Conservation (phyloP, 805 yeast species). For the Ogataea haglerorum region DNA sequence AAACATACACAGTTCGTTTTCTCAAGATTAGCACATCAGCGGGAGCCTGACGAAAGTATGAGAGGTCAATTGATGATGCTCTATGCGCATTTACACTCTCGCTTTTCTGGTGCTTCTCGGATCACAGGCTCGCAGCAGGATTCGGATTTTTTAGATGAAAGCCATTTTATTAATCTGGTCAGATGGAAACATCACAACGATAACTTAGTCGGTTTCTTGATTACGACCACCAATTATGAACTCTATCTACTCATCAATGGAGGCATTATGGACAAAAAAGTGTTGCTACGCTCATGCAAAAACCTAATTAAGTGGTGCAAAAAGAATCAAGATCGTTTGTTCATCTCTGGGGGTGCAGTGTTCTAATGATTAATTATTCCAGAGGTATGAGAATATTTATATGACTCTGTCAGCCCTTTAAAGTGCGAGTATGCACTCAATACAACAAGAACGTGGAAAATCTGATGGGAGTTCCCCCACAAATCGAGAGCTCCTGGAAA, state of each 20-base stretch:
- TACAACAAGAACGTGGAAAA: conserved; percentile 76
- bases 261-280: conserved; percentile 51
- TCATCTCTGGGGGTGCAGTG: conserved; percentile 70
- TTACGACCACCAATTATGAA: conserved; percentile 46
- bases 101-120: conserved; percentile 1
- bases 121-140: conserved; percentile 12
- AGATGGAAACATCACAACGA: conserved; percentile 28
- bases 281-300: conserved; percentile 58
- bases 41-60: conserved; percentile 17
- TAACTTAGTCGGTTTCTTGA: conserved; percentile 24
- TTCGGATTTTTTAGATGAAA: conserved; percentile 14
- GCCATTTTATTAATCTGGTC: conserved; percentile 25
- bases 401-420: conserved; percentile 56
- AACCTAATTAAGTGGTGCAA: conserved; percentile 74
- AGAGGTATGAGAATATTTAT: conserved; percentile 43
- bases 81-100: conserved; percentile 27
- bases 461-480: conserved; percentile 81
- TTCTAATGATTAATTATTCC: conserved; percentile 34
- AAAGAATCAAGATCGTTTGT: conserved; percentile 64
- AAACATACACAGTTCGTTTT: conserved; percentile 58
- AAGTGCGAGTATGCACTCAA: conserved; percentile 75
- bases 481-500: conserved; percentile 63
- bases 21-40: conserved; percentile 23
- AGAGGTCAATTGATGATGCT: conserved; percentile 28
- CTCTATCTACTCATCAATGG: conserved; percentile 56